These are phyloP conservation scores for Zygoascus meyerae DNA, from an alignment of 1,139 yeast species.

Conservation along the genomic window DNA sequence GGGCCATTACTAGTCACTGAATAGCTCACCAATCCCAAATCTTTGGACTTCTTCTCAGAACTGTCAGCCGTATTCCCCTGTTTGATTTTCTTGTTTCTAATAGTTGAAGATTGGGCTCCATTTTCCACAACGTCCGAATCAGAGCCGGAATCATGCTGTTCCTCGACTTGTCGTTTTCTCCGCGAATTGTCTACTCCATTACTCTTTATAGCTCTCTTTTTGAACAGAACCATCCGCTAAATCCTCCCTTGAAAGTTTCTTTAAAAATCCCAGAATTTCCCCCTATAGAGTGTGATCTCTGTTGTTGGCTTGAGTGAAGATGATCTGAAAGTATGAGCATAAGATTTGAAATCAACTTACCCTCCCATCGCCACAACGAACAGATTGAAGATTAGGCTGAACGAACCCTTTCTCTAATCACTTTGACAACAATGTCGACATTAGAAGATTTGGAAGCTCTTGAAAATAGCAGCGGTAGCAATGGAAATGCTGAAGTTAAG, in stretches of 20 bases:
- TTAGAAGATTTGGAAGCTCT: slow-evolving; percentile 35
- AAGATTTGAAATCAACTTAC: background rate
- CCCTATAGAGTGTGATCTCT: too few relatives aligned
- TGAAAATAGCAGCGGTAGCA: slow-evolving; percentile 18
- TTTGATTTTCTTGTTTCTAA: background rate
- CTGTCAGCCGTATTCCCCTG: background rate
- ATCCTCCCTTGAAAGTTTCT: too few relatives aligned
- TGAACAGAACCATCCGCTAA: slow-evolving; percentile 1
- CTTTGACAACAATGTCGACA: slow-evolving; percentile 29
- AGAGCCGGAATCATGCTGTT: slow-evolving; percentile 10
- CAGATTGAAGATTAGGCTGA: slow-evolving; percentile 32
- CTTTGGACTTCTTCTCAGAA: slow-evolving; percentile 4
- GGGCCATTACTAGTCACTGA: slow-evolving; percentile 8
- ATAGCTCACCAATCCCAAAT: slow-evolving; percentile 18
- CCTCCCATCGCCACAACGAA: slow-evolving; percentile 10
- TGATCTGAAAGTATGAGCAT: too few relatives aligned
- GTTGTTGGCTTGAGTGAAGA: too few relatives aligned
- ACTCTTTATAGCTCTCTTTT: background rate
- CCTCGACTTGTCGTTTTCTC: background rate
- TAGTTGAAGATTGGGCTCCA: background rate
- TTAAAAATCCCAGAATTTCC: too few relatives aligned
- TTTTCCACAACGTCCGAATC: slow-evolving; percentile 6
- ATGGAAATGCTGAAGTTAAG: slow-evolving; percentile 19
- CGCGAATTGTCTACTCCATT: too few relatives aligned
- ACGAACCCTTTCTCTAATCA: slow-evolving; percentile 4